These are phyloP conservation scores for Eugenia klotzschiana DNA, from an alignment of 441 rosid genomes.

Conservation along the genomic window DNA sequence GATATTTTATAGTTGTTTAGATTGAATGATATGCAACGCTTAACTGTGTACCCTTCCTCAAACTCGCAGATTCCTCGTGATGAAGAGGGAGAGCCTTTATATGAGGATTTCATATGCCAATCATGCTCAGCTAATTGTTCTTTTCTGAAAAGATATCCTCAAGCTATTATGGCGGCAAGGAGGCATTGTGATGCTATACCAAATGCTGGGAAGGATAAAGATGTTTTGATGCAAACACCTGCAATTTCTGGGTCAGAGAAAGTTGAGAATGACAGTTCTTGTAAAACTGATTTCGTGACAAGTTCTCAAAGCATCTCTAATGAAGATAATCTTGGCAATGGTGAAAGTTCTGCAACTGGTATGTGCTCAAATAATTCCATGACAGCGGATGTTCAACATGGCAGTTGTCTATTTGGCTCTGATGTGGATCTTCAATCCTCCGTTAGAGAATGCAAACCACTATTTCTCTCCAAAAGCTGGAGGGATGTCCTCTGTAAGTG, in stretches of 20 bases:
- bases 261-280: constrained; percentile 20
- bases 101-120: constrained; percentile 79
- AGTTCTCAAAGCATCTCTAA: constrained; percentile 6
- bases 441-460: constrained; percentile 33
- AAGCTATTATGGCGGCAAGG: constrained; percentile 39
- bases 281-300: constrained; percentile 1
- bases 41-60: background rate
- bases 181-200: constrained; percentile 10
- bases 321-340: constrained; percentile 9
- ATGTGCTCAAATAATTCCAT: constrained; percentile 6
- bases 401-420: constrained; percentile 31
- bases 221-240: constrained; percentile 22
- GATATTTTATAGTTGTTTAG: background rate
- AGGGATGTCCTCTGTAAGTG: constrained; percentile 75
- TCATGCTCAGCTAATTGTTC: constrained; percentile 55
- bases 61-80: constrained; percentile 62
- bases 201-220: constrained; percentile 30
- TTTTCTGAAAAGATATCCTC: constrained; percentile 54
- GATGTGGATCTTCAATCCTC: constrained; percentile 6
- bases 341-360: constrained; percentile 38
- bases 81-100: constrained; percentile 73
- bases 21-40: background rate
- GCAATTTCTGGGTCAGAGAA: constrained; percentile 21
- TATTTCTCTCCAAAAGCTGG: constrained; percentile 74
- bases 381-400: constrained; percentile 1